Base-by-base conservation (phyloP, 257 asterid species). In the Solanum boliviense region DNA sequence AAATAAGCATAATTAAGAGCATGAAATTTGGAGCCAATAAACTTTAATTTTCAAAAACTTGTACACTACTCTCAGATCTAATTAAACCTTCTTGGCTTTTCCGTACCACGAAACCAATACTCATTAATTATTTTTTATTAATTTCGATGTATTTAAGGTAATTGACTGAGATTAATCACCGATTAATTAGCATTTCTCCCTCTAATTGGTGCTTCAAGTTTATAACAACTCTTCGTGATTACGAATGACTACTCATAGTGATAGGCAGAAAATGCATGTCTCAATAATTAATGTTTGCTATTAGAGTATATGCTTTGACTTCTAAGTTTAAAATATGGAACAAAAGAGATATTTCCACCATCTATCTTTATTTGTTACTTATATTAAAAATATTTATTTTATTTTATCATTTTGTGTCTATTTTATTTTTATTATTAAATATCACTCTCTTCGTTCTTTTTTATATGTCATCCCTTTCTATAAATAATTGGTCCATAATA, bases 401-500 rank as follows among this genome's bases (percentile, higher is more conserved):
- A 58, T 21, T 58, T 20, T 7, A 56, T 56, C 0, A 56, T 18
- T 20, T 58, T 58, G 11, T 58, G 9, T 16, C 1, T 21, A 58
- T 58, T 58, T 20, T 52, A 52, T 15, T 15, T 48, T 48, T 46
- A 0, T 13, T 46, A 0, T 46, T 46, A 46, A 46, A 46, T 46
- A 46, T 0, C 0, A 13, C 0, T 46, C 0, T 0, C 18, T 46
- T 0, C 7, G 58, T 44, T 44, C 52, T 44, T 44, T 44, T 44
- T 44, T 44, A 44, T 44, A 44, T 44, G 52, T 44, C 16, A 44
- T 44, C 2, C 18, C 0, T 44, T 44, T 44, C 2, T 44, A 44
- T 44, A 44, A 44, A 44, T 44, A 4, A 18, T 44, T 44, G 52
- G 2, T 44, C 2, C 16, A 12, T 12, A 44, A 44, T 44, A 44